Percentiles rank a stretch among this genome's conserved stretches.
These are phyloP conservation scores for Tulasnella sp. DNA, from an alignment of 768 basidiomycete genomes.

Conservation along the genomic window DNA sequence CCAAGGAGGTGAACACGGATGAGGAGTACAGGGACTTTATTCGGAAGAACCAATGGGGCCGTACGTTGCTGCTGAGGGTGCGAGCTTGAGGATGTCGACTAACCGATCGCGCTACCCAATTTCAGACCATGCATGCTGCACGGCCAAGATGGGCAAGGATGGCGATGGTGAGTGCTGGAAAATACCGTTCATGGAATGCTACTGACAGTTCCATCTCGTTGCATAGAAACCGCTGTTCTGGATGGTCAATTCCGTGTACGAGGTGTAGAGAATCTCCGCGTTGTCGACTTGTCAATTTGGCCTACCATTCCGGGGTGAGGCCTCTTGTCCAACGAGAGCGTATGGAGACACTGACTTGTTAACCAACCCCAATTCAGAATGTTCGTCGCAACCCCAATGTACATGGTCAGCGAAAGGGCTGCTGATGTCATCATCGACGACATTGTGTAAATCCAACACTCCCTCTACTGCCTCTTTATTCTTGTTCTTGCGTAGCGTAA, in stretches of 20 bases:
- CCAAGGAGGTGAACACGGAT: background rate
- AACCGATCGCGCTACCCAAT: background rate
- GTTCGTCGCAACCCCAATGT: conserved; percentile 17
- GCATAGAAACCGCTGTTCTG: conserved; percentile 14
- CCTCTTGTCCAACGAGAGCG: too few species aligned
- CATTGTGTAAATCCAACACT: background rate
- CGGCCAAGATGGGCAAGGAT: conserved; percentile 7
- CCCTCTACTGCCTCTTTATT: background rate
- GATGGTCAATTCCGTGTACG: conserved; percentile 20
- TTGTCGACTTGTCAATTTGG: conserved; percentile 19
- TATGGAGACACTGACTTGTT: background rate
- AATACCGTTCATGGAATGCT: too few species aligned
- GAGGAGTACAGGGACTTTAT: background rate
- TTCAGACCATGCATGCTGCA: conserved; percentile 11
- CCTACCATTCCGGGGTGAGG: conserved; percentile 18
- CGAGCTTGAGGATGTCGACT: background rate
- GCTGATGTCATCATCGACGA: conserved; percentile 19
- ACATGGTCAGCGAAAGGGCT: conserved; percentile 22
- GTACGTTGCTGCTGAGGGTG: background rate
- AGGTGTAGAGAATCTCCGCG: conserved; percentile 15
- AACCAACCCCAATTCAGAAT: background rate
- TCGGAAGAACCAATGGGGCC: background rate
- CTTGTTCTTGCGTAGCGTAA: background rate
- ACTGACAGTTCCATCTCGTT: too few species aligned
- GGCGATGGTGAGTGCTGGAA: background rate